Percentiles rank a stretch among this genome's conserved stretches.
Conservation (phyloP, 1,284 basidiomycete species). For the Tylopilus orsonianus region DNA sequence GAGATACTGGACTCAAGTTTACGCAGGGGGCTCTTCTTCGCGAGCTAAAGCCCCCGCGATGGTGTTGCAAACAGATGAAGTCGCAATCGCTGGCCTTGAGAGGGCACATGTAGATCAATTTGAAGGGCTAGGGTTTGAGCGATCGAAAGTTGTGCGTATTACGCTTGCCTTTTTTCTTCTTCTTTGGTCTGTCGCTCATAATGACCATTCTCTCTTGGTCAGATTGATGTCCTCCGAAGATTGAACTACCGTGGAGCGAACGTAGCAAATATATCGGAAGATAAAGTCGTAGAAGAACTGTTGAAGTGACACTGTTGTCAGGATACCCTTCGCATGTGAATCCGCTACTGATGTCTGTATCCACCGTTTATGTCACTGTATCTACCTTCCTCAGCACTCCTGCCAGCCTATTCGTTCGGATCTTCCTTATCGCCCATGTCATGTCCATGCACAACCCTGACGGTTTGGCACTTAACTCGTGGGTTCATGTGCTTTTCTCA, state of each 20-base stretch:
- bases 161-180: neutral
- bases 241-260: conserved; percentile 90
- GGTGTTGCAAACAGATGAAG: conserved; percentile 48
- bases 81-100: conserved; percentile 76
- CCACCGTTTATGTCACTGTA: conserved; percentile 28
- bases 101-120: conserved; percentile 74
- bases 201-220: neutral
- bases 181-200: conserved; percentile 3
- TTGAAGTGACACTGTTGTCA: conserved; percentile 40
- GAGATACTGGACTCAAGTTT: conserved; percentile 90
- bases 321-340: conserved; percentile 30
- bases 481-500: conserved; percentile 6
- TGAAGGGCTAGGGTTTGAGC: conserved; percentile 70
- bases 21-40: conserved; percentile 72
- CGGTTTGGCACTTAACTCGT: neutral
- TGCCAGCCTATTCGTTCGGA: conserved; percentile 14
- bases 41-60: conserved; percentile 38
- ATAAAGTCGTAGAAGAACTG: conserved; percentile 59
- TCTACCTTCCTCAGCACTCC: conserved; percentile 21
- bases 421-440: conserved; percentile 12
- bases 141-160: conserved; percentile 70
- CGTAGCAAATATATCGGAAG: conserved; percentile 57
- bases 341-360: conserved; percentile 25
- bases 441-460: conserved; percentile 9
- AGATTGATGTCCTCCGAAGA: conserved; percentile 85